These are phyloP conservation scores for Naganishia onofrii DNA, from an alignment of 768 basidiomycete species.

Conservation along the genomic window DNA sequence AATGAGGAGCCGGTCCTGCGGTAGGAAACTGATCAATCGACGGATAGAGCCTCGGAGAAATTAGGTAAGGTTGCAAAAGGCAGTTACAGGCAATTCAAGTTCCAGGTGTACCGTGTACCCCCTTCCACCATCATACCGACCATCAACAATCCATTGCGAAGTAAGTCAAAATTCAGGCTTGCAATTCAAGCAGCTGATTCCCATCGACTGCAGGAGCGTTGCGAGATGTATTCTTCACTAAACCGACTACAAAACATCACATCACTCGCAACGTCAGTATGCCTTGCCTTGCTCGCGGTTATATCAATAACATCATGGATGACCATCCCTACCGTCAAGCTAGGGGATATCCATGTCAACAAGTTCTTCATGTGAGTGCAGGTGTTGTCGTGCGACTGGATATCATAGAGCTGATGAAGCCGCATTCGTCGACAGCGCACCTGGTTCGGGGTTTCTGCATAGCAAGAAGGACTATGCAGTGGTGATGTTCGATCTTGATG, in stretches of 20 bases:
- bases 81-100: not conserved
- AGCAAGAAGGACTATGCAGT: conserved; percentile 24
- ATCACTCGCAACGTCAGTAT: conserved; percentile 27
- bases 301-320: conserved; percentile 30
- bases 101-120: not conserved
- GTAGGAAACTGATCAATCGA: too few species aligned
- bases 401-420: not conserved
- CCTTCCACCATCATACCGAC: too few species aligned
- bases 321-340: conserved; percentile 21
- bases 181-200: too few species aligned
- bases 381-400: too few species aligned
- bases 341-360: conserved; percentile 26
- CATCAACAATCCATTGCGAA: not conserved
- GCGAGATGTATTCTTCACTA: conserved; percentile 26
- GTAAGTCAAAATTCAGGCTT: too few species aligned
- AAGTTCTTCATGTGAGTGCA: conserved; percentile 24
- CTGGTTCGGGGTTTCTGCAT: conserved; percentile 24
- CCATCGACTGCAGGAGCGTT: not conserved
- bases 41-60: too few species aligned
- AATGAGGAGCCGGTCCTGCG: too few species aligned
- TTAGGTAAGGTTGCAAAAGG: too few species aligned
- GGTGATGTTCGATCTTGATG: conserved; percentile 25
- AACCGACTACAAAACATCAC: conserved; percentile 26
- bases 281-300: conserved; percentile 24
- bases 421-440: conserved; percentile 3